Evolutionary conservation across 2,329 filamentous ascomycete genomes (phyloP), one percentile per base, ranked within the genome.

Genomic region (Apiospora rasikravindrae): DNA sequence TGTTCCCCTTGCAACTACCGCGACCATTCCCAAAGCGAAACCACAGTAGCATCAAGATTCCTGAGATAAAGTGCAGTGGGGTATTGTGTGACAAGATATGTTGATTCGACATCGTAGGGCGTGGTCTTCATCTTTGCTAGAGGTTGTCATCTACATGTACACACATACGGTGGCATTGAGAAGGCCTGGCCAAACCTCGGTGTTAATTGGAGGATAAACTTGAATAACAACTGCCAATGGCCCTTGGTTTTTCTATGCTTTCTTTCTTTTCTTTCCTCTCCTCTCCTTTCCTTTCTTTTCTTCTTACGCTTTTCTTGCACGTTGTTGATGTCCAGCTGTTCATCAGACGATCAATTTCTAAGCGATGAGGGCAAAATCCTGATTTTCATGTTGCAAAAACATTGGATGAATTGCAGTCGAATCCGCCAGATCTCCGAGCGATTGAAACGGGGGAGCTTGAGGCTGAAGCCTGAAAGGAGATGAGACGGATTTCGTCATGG

Each of bases 21-120:
- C 57, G 57, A 64, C 57, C 57, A 64, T 64, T 40, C 57, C 57
- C 33, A 64, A 64, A 64, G 57, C 57, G 57, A 64, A 64, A 40
- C 57, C 53, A 64, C 57, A 40, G 57, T 64, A 64, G 57, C 57
- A 64, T 64, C 57, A 40, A 64, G 57, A 64, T 64, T 40, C 40
- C 29, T 22, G 57, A 64, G 33, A 64, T 64, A n/a, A 40, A 64
- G 57, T 64, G 57, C 22, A 40, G 57, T n/a, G 57, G 57, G 33
- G 57, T 64, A 64, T 37, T 37, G 57, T 40, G 40, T 37, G 57
- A 40, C 33, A 64, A 10, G 24, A 4, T 3, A 64, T n/a, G 33
- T 40, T 37, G 53, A 22, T 37, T 61, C 49, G 57, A 64, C 33
- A 40, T 64, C 57, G 57, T n/a, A 19, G 57, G 19, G 19, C 19